Conservation (phyloP, 345 rosid species). For the Pistacia vera region DNA sequence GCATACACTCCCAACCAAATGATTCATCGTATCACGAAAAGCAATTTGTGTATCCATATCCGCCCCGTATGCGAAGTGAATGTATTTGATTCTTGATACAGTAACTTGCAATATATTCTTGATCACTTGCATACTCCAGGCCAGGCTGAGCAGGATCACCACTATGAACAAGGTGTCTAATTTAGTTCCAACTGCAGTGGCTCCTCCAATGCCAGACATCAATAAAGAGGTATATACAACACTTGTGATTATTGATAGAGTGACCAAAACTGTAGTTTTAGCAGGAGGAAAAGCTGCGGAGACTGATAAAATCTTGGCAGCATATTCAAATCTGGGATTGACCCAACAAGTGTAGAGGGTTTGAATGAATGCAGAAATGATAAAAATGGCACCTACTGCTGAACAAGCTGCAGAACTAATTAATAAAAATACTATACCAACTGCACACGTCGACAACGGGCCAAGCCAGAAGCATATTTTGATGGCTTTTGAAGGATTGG, state of each 20-base stretch:
- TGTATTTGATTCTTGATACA: constrained; percentile 57
- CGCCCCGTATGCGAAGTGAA: constrained; percentile 51
- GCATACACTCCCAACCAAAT: constrained; percentile 60
- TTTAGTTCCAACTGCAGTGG: constrained; percentile 54
- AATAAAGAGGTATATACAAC: constrained; percentile 55
- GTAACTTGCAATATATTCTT: constrained; percentile 63
- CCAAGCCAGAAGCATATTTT: constrained; percentile 69
- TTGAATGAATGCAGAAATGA: constrained; percentile 47
- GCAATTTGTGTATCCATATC: constrained; percentile 51
- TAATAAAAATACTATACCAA: constrained; percentile 56
- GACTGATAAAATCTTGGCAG: constrained; percentile 46
- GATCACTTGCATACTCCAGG: constrained; percentile 79
- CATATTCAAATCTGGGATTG: constrained; percentile 55
- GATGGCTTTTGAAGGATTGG: constrained; percentile 51
- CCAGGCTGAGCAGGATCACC: constrained; percentile 57
- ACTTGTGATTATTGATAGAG: constrained; percentile 32
- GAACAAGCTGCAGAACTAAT: constrained; percentile 51
- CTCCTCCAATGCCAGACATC: constrained; percentile 82
- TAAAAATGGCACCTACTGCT: constrained; percentile 45
- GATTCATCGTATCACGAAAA: constrained; percentile 43
- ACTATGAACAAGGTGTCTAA: constrained; percentile 56
- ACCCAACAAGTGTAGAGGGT: constrained; percentile 83
- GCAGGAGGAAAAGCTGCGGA: constrained; percentile 56
- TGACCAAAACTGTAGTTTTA: constrained; percentile 34
- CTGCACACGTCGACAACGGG: constrained; percentile 61